These are phyloP conservation scores for Spizellomyces punctatus DNA, from an alignment of 192 early-diverging fungal genomes.

Conservation along the genomic window DNA sequence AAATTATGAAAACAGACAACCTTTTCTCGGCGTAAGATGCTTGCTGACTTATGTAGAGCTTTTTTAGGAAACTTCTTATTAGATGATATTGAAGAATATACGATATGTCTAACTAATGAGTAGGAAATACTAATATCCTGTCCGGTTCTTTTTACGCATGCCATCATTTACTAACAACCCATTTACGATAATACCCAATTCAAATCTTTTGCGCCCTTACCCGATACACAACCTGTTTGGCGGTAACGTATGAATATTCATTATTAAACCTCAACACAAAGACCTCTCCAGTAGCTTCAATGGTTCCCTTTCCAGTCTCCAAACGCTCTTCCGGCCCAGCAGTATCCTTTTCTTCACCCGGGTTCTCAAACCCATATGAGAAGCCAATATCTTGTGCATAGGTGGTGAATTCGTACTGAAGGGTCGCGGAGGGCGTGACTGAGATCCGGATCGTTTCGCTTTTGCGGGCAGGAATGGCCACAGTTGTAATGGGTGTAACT, in stretches of 20 bases:
- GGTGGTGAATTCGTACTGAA: conserved; percentile 2
- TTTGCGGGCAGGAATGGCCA: conserved; percentile 11
- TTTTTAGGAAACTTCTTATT: too few relatives aligned
- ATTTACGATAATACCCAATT: too few relatives aligned
- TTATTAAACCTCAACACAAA: conserved; percentile 27
- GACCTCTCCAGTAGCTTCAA: not conserved
- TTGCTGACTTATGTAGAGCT: too few relatives aligned
- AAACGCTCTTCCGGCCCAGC: not conserved
- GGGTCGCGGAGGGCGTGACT: not conserved
- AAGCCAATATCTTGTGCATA: conserved; percentile 9
- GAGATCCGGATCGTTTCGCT: not conserved
- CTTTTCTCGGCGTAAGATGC: too few relatives aligned
- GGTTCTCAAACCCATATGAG: not conserved
- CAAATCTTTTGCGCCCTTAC: not conserved
- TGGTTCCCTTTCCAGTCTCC: not conserved
- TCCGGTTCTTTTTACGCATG: too few relatives aligned
- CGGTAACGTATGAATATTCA: conserved; percentile 29
- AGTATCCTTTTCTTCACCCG: not conserved
- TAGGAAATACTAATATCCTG: too few relatives aligned
- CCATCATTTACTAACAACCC: too few relatives aligned
- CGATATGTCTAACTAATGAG: too few relatives aligned
- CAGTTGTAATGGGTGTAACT: not conserved
- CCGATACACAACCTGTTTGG: conserved; percentile 19
- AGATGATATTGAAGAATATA: too few relatives aligned
- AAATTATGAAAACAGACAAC: too few relatives aligned